Evolutionary conservation across 164 flowering plant genomes (phyloP).

Genomic region (Magnolia changhungtana): DNA sequence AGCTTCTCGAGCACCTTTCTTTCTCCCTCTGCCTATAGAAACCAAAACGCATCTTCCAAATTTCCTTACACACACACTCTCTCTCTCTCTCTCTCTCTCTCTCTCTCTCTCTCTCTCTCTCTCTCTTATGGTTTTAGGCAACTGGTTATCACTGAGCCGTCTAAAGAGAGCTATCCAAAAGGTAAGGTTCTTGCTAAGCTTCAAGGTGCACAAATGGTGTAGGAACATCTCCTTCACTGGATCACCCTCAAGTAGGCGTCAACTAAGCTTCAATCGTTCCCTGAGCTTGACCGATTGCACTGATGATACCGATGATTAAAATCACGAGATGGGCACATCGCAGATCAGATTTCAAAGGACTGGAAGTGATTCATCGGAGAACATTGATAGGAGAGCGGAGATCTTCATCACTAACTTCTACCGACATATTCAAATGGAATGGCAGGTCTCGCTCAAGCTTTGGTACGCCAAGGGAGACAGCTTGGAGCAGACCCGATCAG

Average conservation of each 20-base stretch:
- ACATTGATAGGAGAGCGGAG: conserved; percentile 52
- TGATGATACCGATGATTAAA: conserved; percentile 6
- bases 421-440: conserved; percentile 37
- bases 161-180: conserved; percentile 41
- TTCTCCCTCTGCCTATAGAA: neutral
- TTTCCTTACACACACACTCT: neutral
- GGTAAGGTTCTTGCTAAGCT: conserved; percentile 23
- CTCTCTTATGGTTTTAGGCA: conserved; percentile 23
- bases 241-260: conserved; percentile 4
- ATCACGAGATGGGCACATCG: neutral
- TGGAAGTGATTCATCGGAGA: conserved; percentile 32
- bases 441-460: conserved; percentile 36
- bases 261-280: conserved; percentile 34
- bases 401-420: conserved; percentile 49
- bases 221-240: conserved; percentile 12
- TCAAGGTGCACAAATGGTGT: conserved; percentile 24
- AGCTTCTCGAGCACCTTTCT: no score
- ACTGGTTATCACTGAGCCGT: conserved; percentile 22
- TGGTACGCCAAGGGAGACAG: conserved; percentile 18
- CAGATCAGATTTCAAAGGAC: conserved; percentile 25
- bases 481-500: conserved; percentile 14
- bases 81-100: neutral
- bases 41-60: no score
- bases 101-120: no score
- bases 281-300: conserved; percentile 18